phyloP scores from a whole-genome alignment of 2,329 filamentous ascomycete species.

The Ophiostoma piceae region DNA sequence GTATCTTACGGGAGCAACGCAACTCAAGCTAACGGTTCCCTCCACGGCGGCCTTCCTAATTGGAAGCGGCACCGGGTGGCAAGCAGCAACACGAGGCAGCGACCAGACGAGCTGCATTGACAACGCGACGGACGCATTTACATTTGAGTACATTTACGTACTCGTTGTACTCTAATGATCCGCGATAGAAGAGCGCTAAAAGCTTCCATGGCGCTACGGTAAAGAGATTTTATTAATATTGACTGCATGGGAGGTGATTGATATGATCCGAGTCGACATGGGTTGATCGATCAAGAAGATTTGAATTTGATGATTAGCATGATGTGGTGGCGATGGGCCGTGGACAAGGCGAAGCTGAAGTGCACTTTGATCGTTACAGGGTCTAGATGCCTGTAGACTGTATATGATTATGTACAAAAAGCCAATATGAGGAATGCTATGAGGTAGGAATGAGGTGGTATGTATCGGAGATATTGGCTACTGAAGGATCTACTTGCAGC shows the following conservation, averaged over 20 bases:
- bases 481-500: not conserved
- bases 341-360: not conserved
- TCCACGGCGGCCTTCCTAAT: slow-evolving; percentile 17
- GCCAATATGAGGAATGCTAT: not conserved
- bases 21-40: slow-evolving; percentile 10
- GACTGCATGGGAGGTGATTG: not conserved
- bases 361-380: not conserved
- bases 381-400: slow-evolving; percentile 1
- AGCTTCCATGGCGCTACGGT: not conserved
- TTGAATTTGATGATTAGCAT: too few species aligned
- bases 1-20: not conserved
- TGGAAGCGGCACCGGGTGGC: not conserved
- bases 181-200: slow-evolving; percentile 3
- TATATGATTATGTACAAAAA: not conserved
- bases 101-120: slow-evolving; percentile 1
- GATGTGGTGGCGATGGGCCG: not conserved
- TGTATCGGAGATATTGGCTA: not conserved
- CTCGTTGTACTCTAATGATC: not conserved
- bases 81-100: slow-evolving; percentile 2
- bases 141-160: not conserved
- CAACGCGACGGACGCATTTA: not conserved
- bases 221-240: not conserved
- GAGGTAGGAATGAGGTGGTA: not conserved
- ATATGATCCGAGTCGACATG: not conserved
- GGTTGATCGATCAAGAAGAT: too few species aligned